Evolutionary conservation across 139 green algal genomes (phyloP).

Genomic region (Coccomyxa sp.): DNA sequence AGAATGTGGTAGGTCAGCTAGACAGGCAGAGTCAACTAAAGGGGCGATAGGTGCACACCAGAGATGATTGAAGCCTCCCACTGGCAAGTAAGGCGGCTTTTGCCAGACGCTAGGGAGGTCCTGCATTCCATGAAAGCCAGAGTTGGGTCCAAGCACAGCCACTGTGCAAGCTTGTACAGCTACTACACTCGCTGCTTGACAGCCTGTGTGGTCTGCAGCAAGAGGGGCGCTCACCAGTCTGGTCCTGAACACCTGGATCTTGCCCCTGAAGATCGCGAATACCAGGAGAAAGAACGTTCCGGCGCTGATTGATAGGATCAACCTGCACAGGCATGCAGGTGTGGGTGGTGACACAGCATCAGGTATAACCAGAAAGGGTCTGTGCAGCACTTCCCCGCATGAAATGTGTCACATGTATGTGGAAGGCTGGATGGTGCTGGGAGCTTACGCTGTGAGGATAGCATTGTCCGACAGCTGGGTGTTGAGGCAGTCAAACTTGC

Average conservation of each 20-base stretch:
- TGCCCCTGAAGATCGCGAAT: constrained; percentile 10
- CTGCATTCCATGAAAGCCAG: constrained; percentile 1
- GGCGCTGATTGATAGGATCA: constrained; percentile 12
- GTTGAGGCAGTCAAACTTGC: constrained; percentile 1
- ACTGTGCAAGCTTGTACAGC: no score
- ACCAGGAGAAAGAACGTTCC: constrained; percentile 14
- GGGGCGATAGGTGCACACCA: no score
- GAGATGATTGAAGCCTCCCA: constrained; percentile 8
- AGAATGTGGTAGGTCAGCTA: no score
- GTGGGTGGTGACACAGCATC: no score
- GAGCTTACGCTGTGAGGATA: constrained; percentile 3
- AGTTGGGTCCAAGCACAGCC: no score
- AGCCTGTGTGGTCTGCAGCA: no score
- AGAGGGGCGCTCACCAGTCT: constrained; percentile 11
- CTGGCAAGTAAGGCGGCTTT: constrained; percentile 14
- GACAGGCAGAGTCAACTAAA: no score
- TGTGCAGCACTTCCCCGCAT: constrained; percentile 1
- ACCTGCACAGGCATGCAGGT: no score
- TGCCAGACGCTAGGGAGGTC: constrained; percentile 13
- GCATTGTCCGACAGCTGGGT: not conserved
- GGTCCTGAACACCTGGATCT: constrained; percentile 18
- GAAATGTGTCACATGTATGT: not conserved
- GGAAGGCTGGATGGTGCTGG: no score
- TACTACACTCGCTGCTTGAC: no score
- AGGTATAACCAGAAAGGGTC: no score